Evolutionary conservation across 2,329 filamentous ascomycete species (phyloP), one percentile per base, ranked within the genome.

Genomic region (Fusarium verrucosum): DNA sequence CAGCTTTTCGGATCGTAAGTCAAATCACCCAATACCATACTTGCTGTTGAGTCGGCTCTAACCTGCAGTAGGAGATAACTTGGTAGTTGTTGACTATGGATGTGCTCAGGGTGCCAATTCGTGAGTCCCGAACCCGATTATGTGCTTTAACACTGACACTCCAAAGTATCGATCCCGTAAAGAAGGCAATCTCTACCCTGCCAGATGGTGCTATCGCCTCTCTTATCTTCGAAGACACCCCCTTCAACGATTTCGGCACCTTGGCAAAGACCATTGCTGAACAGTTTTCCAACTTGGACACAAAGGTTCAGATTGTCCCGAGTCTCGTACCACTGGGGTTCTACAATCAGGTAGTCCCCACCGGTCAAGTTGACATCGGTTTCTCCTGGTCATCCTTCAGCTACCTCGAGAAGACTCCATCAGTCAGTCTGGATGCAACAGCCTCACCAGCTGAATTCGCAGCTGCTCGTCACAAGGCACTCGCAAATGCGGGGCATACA

Each of bases 351-450:
- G 32, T 58, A 0, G 30, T 58, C 2, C 41, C 40, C 2, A 13
- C 43, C 0, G 33, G 1, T 2, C 44, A 41, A 13, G 20, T 9
- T 0, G 57, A 60, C 4, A 3, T 60, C 3, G 53, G 53, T 0
- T 58, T 60, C 3, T 58, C 53, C 1, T 60, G 57, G 57, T 60
- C 57, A 0, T 60, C 53, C 4, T 42, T 60, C 14, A 60, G 43
- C 8, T 60, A 58, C 7, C 57, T 60, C 0, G 23, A 60, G n/a
- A 30, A 46, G 0, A 25, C 40, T 3, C 57, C 57, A 1, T 14
- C 40, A 0, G 14, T 52, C 10, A 28, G 20, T 17, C 33, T 58
- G 2, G 57, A 60, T 6, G 57, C 57, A n/a, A 45, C 57, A 13
- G 57, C 40, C 10, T 41, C 57, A 0, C 45, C 53, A 4, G 32